Evolutionary conservation across 1,284 basidiomycete genomes (phyloP), one percentile per base, ranked within the genome.

Genomic region (Cryptococcus amylolentus): DNA sequence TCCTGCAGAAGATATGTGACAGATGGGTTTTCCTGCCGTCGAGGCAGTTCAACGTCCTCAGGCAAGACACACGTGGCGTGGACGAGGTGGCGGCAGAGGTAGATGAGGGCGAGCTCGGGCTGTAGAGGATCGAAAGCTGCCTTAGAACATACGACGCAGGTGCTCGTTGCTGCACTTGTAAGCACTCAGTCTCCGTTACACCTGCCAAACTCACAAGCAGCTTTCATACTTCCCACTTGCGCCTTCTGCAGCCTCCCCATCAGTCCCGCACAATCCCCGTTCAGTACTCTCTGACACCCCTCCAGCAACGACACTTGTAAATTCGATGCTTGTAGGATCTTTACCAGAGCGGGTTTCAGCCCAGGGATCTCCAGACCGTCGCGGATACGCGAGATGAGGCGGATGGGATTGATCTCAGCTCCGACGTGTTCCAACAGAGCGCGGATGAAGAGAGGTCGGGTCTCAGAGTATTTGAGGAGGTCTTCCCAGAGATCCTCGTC

Each of bases 401-500:
- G 86, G 51, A 98, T 88, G 1, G 96, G 95, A 68, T 96, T 89
- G 68, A 98, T 96, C 69, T 98, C 93, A 1, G 91, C 86, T 7
- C 95, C 95, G 39, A 98, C 91, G 61, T 97, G 96, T 78, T 98
- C 94, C 5, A 96, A 80, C 8, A 99, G 79, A 1, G 89, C 95
- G 3, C 93, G 87, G 51, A 99, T 98, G 79, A 98, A 98, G 0
- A 86, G 90, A 88, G 95, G 96, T 57, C 91, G 81, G 16, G 90
- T 92, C 76, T 98, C 95, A 0, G 95, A 95, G 70, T 98, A 98
- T 58, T 83, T 85, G 20, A 99, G 80, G 12, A 99, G 82, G 72
- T 97, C 93, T 69, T 98, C 95, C 96, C 96, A 99, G 0, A 99
- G 84, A 73, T 98, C 96, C 62, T 93, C 87, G 66, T 98, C 96